Conservation (phyloP, 257 asterid species). For the Verbascum thapsus region DNA sequence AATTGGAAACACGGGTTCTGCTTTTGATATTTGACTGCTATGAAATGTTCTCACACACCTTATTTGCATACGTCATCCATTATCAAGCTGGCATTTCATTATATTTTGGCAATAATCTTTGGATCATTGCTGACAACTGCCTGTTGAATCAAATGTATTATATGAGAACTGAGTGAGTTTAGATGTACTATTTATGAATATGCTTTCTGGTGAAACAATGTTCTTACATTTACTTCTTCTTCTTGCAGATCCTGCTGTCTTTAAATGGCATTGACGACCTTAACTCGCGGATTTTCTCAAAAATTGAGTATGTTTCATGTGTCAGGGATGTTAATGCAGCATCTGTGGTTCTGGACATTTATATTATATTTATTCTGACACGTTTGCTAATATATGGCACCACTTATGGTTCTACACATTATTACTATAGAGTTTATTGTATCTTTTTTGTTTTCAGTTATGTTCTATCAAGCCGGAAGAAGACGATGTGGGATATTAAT, state of each 20-base stretch:
- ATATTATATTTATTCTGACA: not conserved
- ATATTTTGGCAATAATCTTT: conserved; percentile 14
- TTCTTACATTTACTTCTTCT: conserved; percentile 24
- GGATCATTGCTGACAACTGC: conserved; percentile 22
- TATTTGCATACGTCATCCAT: conserved; percentile 9
- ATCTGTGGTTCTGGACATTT: conserved; percentile 20
- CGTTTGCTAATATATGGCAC: conserved; percentile 16
- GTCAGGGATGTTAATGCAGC: conserved; percentile 27
- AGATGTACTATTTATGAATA: conserved; percentile 4
- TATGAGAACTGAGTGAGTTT: conserved; percentile 25
- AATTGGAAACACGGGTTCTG: no score
- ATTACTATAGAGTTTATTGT: not conserved
- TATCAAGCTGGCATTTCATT: conserved; percentile 17
- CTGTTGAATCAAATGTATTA: conserved; percentile 19
- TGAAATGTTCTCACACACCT: not conserved
- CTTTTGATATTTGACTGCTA: not conserved
- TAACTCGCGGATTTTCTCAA: conserved; percentile 65
- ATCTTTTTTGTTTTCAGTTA: conserved; percentile 53
- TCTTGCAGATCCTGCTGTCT: conserved; percentile 70
- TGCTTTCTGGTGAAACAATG: conserved; percentile 18
- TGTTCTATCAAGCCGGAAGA: conserved; percentile 67
- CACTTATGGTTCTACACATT: conserved; percentile 18
- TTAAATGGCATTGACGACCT: conserved; percentile 65
- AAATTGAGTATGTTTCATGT: conserved; percentile 66
- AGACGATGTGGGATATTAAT: conserved; percentile 66